Conservation (phyloP, 1,139 yeast genomes). For the Zygosaccharomyces pseudobailii region DNA sequence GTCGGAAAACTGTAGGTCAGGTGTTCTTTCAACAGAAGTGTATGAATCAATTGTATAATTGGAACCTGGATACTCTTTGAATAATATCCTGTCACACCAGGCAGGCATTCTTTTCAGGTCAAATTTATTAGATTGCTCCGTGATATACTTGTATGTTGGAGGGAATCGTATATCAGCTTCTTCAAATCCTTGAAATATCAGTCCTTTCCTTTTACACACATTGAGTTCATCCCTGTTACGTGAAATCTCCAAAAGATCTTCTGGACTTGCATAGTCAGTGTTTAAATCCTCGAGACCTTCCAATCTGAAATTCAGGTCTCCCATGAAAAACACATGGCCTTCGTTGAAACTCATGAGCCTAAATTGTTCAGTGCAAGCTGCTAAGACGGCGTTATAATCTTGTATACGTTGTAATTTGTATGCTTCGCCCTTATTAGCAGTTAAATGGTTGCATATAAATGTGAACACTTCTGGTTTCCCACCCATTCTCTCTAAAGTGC, state of each 20-base stretch:
- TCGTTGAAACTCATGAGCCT: conserved; percentile 41
- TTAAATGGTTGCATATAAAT: conserved; percentile 64
- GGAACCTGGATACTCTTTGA: conserved; percentile 40
- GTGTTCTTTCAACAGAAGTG: conserved; percentile 22
- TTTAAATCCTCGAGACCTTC: conserved; percentile 11
- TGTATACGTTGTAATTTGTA: conserved; percentile 47
- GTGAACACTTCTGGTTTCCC: conserved; percentile 43
- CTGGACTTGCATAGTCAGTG: conserved; percentile 16
- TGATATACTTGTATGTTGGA: conserved; percentile 70
- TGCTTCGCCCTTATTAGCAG: conserved; percentile 67
- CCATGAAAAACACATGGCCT: conserved; percentile 65
- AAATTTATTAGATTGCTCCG: conserved; percentile 38
- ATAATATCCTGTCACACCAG: conserved; percentile 85
- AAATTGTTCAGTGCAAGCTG: conserved; percentile 52
- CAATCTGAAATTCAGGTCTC: conserved; percentile 76
- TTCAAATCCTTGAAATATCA: conserved; percentile 54
- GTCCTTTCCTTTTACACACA: conserved; percentile 40
- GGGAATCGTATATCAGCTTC: conserved; percentile 59
- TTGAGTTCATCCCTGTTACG: conserved; percentile 56
- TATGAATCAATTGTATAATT: conserved; percentile 16
- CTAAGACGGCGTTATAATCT: conserved; percentile 47
- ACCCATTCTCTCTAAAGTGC: conserved; percentile 32
- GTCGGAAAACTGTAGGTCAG: conserved; percentile 31
- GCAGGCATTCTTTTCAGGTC: conserved; percentile 65
- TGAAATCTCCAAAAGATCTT: conserved; percentile 15